Conservation (phyloP, 2,329 filamentous ascomycete species). For the Pseudomassariella vexata region DNA sequence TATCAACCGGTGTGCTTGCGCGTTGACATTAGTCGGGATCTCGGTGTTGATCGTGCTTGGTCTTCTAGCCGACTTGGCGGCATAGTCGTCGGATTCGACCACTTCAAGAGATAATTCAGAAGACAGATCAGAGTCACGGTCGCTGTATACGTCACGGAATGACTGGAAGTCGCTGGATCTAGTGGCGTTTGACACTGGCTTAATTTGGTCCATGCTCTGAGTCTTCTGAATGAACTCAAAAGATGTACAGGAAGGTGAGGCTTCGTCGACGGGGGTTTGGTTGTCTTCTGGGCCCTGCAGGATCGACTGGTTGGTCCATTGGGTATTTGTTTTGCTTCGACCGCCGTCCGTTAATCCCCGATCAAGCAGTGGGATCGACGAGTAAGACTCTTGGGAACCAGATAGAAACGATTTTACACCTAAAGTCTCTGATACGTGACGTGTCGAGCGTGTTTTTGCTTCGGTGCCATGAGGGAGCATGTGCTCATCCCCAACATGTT, state of each 20-base stretch:
- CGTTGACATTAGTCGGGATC: slow-evolving; percentile 10
- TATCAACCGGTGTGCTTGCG: slow-evolving; percentile 6
- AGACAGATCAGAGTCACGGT: slow-evolving; percentile 52
- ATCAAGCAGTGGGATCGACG: slow-evolving; percentile 71
- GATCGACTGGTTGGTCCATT: slow-evolving; percentile 52
- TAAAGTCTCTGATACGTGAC: slow-evolving; percentile 20
- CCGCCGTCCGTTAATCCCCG: slow-evolving; percentile 53
- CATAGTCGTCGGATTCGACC: slow-evolving; percentile 27
- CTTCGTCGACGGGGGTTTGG: slow-evolving; percentile 10
- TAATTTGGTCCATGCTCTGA: slow-evolving; percentile 41
- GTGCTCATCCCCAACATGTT: slow-evolving; percentile 37
- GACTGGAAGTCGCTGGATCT: slow-evolving; percentile 15
- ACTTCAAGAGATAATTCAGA: slow-evolving; percentile 56
- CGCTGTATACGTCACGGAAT: slow-evolving; percentile 32
- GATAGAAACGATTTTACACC: slow-evolving; percentile 45
- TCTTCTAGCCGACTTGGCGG: slow-evolving; percentile 8
- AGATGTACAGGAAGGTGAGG: slow-evolving; percentile 33
- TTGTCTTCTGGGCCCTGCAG: slow-evolving; percentile 39
- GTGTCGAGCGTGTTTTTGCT: slow-evolving; percentile 6
- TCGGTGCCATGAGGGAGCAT: slow-evolving; percentile 14
- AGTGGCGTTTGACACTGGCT: neutral
- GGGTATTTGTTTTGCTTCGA: slow-evolving; percentile 32
- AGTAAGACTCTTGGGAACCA: slow-evolving; percentile 68
- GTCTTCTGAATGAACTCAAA: slow-evolving; percentile 51
- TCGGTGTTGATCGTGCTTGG: slow-evolving; percentile 24